A percentile compares a stretch with the other conserved stretches of the same genome.
Evolutionary conservation across 345 rosid genomes (phyloP).

Genomic region (Carallia pectinifolia): DNA sequence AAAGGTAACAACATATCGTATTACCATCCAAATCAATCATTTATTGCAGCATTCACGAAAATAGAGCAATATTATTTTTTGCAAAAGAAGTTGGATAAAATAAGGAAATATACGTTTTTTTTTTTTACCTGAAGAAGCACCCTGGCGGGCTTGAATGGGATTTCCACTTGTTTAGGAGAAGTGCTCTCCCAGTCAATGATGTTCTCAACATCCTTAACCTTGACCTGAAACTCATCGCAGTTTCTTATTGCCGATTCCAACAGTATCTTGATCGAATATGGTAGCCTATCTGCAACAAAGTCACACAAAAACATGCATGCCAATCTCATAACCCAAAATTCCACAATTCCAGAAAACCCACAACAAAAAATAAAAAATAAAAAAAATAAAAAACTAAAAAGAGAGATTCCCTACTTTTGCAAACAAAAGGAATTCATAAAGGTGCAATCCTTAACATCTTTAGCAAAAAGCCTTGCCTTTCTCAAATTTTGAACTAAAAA

Average conservation of each 20-base stretch:
- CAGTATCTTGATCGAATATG: constrained; percentile 67
- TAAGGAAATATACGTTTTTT: neutral
- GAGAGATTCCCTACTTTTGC: neutral
- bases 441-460: too few species aligned
- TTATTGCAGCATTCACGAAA: neutral
- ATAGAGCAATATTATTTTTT: neutral
- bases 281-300: constrained; percentile 56
- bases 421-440: neutral
- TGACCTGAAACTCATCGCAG: constrained; percentile 79
- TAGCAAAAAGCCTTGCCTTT: too few species aligned
- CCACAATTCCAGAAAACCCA: too few species aligned
- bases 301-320: neutral
- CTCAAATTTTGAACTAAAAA: too few species aligned
- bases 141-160: constrained; percentile 83
- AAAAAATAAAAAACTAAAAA: neutral
- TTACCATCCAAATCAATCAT: too few species aligned
- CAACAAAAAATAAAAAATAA: neutral
- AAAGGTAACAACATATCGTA: neutral
- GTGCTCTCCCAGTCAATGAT: constrained; percentile 76
- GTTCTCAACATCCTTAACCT: constrained; percentile 78
- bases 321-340: constrained; percentile 2
- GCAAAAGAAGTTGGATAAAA: neutral
- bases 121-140: constrained; percentile 64
- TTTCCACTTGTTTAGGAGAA: constrained; percentile 68
- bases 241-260: constrained; percentile 75